phyloP scores from a whole-genome alignment of 2,329 filamentous ascomycete species.

The Xylaria sp. region DNA sequence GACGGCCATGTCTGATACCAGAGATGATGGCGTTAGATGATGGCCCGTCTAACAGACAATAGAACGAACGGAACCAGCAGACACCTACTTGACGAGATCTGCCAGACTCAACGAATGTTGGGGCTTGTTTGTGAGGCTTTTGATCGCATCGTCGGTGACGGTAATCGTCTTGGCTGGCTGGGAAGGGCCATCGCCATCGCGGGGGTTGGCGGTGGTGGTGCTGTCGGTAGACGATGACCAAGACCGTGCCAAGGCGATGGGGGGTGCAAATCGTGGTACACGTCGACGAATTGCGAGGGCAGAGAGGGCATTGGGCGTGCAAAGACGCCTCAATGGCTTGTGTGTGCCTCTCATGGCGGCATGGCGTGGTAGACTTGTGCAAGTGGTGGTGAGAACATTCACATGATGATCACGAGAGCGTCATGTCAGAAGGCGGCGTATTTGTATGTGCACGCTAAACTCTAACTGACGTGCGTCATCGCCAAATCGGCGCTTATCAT shows the following conservation, averaged over 20 bases:
- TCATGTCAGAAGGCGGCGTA: slow-evolving; percentile 1
- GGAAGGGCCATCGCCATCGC: slow-evolving; percentile 43
- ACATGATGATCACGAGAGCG: slow-evolving; percentile 10
- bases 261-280: slow-evolving; percentile 19
- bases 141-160: slow-evolving; percentile 76
- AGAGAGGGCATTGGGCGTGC: slow-evolving; percentile 34
- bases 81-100: slow-evolving; percentile 80
- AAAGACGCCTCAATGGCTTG: slow-evolving; percentile 48
- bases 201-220: slow-evolving; percentile 31
- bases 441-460: neutral
- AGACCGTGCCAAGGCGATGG: slow-evolving; percentile 23
- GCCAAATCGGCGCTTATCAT: slow-evolving; percentile 9
- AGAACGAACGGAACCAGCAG: neutral
- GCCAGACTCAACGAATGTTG: slow-evolving; percentile 83
- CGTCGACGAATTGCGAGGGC: slow-evolving; percentile 7
- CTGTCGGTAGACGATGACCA: slow-evolving; percentile 22
- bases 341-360: slow-evolving; percentile 53
- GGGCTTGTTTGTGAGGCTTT: slow-evolving; percentile 75
- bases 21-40: slow-evolving; percentile 2
- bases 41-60: neutral
- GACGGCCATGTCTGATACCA: slow-evolving; percentile 70
- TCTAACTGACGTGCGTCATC: slow-evolving; percentile 16
- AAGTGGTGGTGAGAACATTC: slow-evolving; percentile 19
- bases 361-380: slow-evolving; percentile 41
- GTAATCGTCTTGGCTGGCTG: slow-evolving; percentile 53